These are phyloP conservation scores for Tetrapyrgos nigripes DNA, from an alignment of 1,284 basidiomycete genomes.

Conservation along the genomic window DNA sequence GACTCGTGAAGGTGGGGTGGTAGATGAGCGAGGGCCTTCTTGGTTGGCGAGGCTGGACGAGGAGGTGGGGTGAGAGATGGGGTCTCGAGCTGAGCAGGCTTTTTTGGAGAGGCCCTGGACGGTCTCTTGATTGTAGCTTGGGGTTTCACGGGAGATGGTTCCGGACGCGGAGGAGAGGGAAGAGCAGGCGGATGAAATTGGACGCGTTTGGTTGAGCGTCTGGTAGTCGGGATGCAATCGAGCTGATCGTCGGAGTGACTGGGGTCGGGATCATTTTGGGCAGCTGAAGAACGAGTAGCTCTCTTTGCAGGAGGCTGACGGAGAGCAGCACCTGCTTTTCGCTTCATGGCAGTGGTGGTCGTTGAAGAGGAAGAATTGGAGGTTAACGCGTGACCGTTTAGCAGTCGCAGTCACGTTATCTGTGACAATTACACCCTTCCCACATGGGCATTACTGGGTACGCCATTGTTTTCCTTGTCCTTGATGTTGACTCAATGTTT, in stretches of 20 bases:
- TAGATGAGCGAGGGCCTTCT: background rate
- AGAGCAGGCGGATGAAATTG: background rate
- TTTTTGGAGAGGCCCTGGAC: background rate
- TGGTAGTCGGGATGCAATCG: background rate
- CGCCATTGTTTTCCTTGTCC: conserved; percentile 11
- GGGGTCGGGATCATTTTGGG: background rate
- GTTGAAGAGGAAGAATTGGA: conserved; percentile 14
- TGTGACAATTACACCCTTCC: background rate
- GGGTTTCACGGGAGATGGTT: conserved; percentile 2
- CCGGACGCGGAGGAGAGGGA: background rate
- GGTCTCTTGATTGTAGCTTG: background rate
- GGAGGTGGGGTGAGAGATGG: background rate
- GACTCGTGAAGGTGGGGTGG: background rate
- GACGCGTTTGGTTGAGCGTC: background rate
- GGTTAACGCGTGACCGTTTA: conserved; percentile 14
- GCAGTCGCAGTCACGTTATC: background rate
- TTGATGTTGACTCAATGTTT: conserved; percentile 17
- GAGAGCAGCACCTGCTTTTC: conserved; percentile 42
- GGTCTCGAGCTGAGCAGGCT: conserved; percentile 1
- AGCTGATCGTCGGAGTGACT: conserved; percentile 27
- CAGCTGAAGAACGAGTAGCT: conserved; percentile 17
- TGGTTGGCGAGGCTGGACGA: conserved; percentile 1
- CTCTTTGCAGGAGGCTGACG: conserved; percentile 34
- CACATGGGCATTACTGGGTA: conserved; percentile 73
- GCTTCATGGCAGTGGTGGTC: conserved; percentile 52